Conservation (phyloP, 768 basidiomycete species). For the Podaxis mareebaensis region DNA sequence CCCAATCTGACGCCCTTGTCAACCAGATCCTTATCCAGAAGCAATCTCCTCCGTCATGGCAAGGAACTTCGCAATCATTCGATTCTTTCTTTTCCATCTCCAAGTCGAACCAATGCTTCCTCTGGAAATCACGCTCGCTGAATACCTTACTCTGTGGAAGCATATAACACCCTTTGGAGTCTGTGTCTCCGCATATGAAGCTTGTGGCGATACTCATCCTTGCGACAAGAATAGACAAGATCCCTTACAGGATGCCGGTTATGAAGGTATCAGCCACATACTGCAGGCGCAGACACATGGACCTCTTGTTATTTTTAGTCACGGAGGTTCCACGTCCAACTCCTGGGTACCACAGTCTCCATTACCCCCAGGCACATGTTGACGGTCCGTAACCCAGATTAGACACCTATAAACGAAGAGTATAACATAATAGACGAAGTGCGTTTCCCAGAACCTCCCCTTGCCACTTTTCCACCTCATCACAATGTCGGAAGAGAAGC, state of each 20-base stretch:
- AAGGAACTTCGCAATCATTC: background rate
- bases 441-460: slow-evolving; percentile 8
- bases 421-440: background rate
- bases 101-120: background rate
- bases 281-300: background rate
- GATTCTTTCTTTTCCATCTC: background rate
- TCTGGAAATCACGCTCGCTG: background rate
- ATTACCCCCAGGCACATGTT: background rate
- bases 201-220: background rate
- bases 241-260: background rate
- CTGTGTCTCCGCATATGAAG: background rate
- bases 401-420: background rate
- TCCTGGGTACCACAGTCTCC: background rate
- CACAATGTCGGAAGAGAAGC: slow-evolving; percentile 25
- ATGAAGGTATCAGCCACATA: background rate
- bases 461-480: slow-evolving; percentile 14
- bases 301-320: background rate
- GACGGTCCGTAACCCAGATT: background rate
- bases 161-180: no score
- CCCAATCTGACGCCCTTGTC: background rate
- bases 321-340: background rate
- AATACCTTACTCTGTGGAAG: background rate
- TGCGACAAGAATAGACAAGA: background rate
- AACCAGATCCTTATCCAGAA: background rate
- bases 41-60: background rate